Conservation (phyloP, 805 yeast species). For the Saturnispora kantuleensis region DNA sequence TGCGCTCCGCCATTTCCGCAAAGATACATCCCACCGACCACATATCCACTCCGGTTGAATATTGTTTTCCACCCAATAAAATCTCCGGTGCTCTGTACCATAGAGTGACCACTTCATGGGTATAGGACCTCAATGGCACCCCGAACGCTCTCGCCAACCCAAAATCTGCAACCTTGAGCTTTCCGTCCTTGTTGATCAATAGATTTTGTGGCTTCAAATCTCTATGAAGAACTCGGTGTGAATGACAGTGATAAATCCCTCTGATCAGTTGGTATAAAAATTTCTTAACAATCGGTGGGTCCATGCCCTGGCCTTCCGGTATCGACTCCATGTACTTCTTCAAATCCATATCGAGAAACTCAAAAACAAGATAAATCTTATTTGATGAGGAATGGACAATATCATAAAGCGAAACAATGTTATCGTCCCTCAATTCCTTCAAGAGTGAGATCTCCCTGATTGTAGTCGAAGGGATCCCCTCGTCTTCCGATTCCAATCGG, state of each 20-base stretch:
- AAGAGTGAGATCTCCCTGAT: conserved; percentile 90
- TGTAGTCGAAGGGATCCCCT: conserved; percentile 98
- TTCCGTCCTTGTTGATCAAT: conserved; percentile 91
- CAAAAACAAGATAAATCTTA: conserved; percentile 87
- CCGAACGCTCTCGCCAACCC: conserved; percentile 97
- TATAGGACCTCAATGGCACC: conserved; percentile 91
- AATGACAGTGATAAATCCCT: conserved; percentile 89
- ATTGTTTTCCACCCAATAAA: conserved; percentile 89
- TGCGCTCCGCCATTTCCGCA: conserved; percentile 95
- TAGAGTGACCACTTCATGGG: conserved; percentile 95
- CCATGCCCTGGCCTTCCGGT: conserved; percentile 84
- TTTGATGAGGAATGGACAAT: conserved; percentile 92
- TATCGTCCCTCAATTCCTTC: conserved; percentile 89
- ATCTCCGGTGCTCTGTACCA: conserved; percentile 99
- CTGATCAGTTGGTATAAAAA: conserved; percentile 87
- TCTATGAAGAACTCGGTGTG: conserved; percentile 88
- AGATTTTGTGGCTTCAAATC: conserved; percentile 95
- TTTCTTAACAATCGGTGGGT: conserved; percentile 81
- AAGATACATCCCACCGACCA: conserved; percentile 98
- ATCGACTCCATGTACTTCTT: conserved; percentile 95
- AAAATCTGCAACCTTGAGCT: conserved; percentile 82
- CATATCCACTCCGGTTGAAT: conserved; percentile 96
- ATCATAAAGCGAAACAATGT: conserved; percentile 84
- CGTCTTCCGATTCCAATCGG: conserved; percentile 91
- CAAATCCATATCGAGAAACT: conserved; percentile 86